phyloP scores from a whole-genome alignment of 768 basidiomycete species.

The Saitozyma podzolica region DNA sequence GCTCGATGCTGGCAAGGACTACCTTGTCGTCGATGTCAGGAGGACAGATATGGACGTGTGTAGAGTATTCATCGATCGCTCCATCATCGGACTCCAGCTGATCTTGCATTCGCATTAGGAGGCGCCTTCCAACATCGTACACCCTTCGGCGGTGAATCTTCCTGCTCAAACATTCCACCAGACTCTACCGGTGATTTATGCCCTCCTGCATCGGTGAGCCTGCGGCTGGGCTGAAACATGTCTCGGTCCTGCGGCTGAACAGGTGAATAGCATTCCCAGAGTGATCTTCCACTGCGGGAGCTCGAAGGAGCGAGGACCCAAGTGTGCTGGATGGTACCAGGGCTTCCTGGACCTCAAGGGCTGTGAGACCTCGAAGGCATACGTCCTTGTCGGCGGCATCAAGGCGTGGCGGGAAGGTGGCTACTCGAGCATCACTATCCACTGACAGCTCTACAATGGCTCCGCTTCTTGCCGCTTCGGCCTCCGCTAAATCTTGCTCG shows the following conservation, averaged over 20 bases:
- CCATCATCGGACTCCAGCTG: too few relatives aligned
- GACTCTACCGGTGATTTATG: slow-evolving; percentile 49
- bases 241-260: too few relatives aligned
- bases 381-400: slow-evolving; percentile 28
- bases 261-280: too few relatives aligned
- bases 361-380: slow-evolving; percentile 6
- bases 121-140: slow-evolving; percentile 27
- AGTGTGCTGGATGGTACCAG: slow-evolving; percentile 37
- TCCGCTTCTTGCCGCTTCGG: too few relatives aligned
- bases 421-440: too few relatives aligned
- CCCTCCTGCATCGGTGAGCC: slow-evolving; percentile 38
- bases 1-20: neutral
- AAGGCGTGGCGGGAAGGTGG: slow-evolving; percentile 24
- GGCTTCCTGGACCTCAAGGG: slow-evolving; percentile 14
- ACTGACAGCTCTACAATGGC: too few relatives aligned
- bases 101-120: neutral
- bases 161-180: slow-evolving; percentile 57
- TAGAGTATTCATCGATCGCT: neutral
- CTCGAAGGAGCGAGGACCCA: slow-evolving; percentile 26
- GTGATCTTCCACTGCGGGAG: slow-evolving; percentile 36
- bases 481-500: too few relatives aligned
- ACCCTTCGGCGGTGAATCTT: slow-evolving; percentile 54
- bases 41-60: slow-evolving; percentile 55
- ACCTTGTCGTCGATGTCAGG: slow-evolving; percentile 54
- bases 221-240: too few relatives aligned